Evolutionary conservation across 441 rosid species (phyloP), one percentile per base, ranked within the genome.

Genomic region (Geranium incanum): DNA sequence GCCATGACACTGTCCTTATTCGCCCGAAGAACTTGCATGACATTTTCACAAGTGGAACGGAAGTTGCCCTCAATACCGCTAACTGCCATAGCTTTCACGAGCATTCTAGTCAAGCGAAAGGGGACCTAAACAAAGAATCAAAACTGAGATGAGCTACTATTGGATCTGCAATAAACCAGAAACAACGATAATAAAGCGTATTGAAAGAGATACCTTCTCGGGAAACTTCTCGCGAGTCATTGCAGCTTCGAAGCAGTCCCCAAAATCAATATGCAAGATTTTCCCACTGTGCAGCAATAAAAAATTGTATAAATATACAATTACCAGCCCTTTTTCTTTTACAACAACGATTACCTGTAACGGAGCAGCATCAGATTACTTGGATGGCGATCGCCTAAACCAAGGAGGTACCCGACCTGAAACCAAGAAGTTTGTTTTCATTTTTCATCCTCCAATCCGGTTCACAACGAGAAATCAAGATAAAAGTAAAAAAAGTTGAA

Each of bases 361-460:
- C 98, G 95, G 76, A 88, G 86, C 70, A 96, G 85, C 98, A 96
- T 93, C 79, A 96, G 97, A 81, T 96, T 96, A 80, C 99, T 90
- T 68, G 99, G 99, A 79, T 96, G 99, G 66, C 98, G 90, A 89
- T 96, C 99, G 74, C 99, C 99, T 82, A 96, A 86, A 64, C 99
- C 99, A 66, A 96, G 99, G 82, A 96, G 93, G 80, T 96, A 96
- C 69, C 99, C 99, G 70, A 93, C 99, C 98, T 95, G 91, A 82
- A 81, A 78, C 50, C 77, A 68, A 77, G 70, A 37, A 81, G 67
- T 12, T 16, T 6, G 28, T 70, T 18, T 28, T 36, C n/a, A 63
- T 23, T 70, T 18, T 28, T 36, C n/a, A 63, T 23, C 67, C 12
- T 63, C 15, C 38, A 33, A 8, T 60, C 36, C n/a, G 12, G 67